Evolutionary conservation across 2,329 filamentous ascomycete genomes (phyloP).

Genomic region (Fusarium illudens): DNA sequence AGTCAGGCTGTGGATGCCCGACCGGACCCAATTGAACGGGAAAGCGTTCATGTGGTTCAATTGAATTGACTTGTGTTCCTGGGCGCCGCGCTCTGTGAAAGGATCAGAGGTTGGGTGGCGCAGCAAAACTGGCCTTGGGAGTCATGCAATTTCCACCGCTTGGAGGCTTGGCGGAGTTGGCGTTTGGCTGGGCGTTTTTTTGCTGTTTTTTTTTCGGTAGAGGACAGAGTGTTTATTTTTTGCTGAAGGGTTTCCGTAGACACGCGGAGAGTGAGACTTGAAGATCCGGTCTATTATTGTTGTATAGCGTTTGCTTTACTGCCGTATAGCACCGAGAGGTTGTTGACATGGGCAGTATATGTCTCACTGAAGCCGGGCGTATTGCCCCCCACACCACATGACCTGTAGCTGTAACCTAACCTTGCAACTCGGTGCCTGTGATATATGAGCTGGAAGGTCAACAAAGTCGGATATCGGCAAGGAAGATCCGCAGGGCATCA

Average conservation of each 20-base stretch:
- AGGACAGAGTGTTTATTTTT: not conserved
- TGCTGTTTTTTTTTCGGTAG: not conserved
- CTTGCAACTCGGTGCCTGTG: not conserved
- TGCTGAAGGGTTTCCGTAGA: not conserved
- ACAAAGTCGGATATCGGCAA: slow-evolving; percentile 27
- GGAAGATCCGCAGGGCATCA: not conserved
- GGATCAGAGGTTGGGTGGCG: slow-evolving; percentile 11
- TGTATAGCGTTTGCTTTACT: not conserved
- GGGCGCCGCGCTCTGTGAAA: not conserved
- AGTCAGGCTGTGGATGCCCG: not conserved
- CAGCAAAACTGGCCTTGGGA: slow-evolving; percentile 2
- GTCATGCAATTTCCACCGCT: slow-evolving; percentile 13
- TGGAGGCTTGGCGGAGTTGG: slow-evolving; percentile 17
- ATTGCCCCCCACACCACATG: slow-evolving; percentile 9
- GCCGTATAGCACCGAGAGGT: not conserved
- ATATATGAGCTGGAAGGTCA: not conserved
- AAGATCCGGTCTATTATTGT: not conserved
- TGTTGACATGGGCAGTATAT: not conserved
- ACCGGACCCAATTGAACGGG: slow-evolving; percentile 2
- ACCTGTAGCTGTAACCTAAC: not conserved
- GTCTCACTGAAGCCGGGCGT: slow-evolving; percentile 19
- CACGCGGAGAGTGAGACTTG: not conserved
- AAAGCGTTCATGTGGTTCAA: slow-evolving; percentile 1
- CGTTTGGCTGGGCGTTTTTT: slow-evolving; percentile 1
- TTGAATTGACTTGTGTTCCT: slow-evolving; percentile 22